Evolutionary conservation across 192 early-diverging fungal genomes (phyloP).

Genomic region (Kickxella alabastrina): DNA sequence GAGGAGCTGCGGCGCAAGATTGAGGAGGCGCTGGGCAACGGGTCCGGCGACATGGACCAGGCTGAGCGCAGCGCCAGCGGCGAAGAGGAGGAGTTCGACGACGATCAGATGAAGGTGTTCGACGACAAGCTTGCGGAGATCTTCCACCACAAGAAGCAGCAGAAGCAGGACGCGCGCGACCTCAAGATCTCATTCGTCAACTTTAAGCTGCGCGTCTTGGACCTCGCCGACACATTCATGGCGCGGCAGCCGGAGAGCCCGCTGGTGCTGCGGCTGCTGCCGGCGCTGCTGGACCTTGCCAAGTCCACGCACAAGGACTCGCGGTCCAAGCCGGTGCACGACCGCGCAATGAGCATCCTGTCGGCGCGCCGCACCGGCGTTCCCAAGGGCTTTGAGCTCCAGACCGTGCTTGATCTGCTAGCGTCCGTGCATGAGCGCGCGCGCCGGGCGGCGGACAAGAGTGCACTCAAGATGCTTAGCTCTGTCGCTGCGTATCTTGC

Average conservation of each 20-base stretch:
- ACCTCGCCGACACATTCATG: slow-evolving; percentile 76
- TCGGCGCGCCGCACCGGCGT: slow-evolving; percentile 60
- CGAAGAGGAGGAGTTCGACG: slow-evolving; percentile 64
- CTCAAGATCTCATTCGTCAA: slow-evolving; percentile 75
- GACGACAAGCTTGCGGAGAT: slow-evolving; percentile 93
- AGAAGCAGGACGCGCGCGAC: slow-evolving; percentile 79
- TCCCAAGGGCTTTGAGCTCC: slow-evolving; percentile 55
- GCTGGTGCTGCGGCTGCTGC: slow-evolving; percentile 68
- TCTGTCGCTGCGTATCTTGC: slow-evolving; percentile 58
- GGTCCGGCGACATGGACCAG: slow-evolving; percentile 17
- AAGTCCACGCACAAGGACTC: slow-evolving; percentile 53
- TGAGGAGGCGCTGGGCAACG: slow-evolving; percentile 60
- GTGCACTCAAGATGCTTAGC: slow-evolving; percentile 53
- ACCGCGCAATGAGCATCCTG: slow-evolving; percentile 64
- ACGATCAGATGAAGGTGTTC: slow-evolving; percentile 85
- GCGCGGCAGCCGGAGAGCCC: slow-evolving; percentile 62
- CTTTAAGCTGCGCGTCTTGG: slow-evolving; percentile 87
- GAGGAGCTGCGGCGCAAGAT: slow-evolving; percentile 75
- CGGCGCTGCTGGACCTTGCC: slow-evolving; percentile 64
- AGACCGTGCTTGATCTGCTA: slow-evolving; percentile 59
- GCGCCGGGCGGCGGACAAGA: slow-evolving; percentile 56
- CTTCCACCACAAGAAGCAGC: slow-evolving; percentile 77
- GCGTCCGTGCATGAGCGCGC: slow-evolving; percentile 69
- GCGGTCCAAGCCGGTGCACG: slow-evolving; percentile 61
- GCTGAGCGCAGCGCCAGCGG: slow-evolving; percentile 51